Percentiles rank a stretch among this genome's conserved stretches.
phyloP scores from a whole-genome alignment of 148 eudicot species.

The Amaranthus hypochondriacus region DNA sequence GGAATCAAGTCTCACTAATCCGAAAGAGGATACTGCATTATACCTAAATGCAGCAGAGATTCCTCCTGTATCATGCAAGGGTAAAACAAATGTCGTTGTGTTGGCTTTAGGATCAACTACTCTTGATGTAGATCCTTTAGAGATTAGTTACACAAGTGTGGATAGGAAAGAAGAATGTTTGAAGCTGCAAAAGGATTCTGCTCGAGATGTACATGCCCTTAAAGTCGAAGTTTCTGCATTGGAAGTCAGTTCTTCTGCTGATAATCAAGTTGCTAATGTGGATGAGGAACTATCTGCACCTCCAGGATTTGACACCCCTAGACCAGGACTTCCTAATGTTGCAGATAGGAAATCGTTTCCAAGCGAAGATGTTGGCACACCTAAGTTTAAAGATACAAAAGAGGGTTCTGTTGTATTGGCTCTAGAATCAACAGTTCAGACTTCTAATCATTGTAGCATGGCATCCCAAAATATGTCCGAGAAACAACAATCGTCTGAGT shows the following conservation, averaged over 20 bases:
- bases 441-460: conserved; percentile 7
- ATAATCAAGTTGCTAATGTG: conserved; percentile 7
- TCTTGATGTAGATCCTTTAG: conserved; percentile 10
- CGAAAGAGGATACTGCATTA: conserved; percentile 5
- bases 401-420: conserved; percentile 34
- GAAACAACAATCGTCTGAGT: conserved; percentile 13
- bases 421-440: conserved; percentile 26
- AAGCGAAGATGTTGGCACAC: conserved; percentile 1
- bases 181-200: conserved; percentile 11
- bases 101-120: conserved; percentile 37
- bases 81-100: conserved; percentile 35
- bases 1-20: conserved; percentile 15
- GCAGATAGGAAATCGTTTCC: conserved; percentile 7
- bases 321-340: conserved; percentile 1
- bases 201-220: conserved; percentile 5
- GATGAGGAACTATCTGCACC: conserved; percentile 36
- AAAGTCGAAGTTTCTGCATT: conserved; percentile 8
- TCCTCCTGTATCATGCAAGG: conserved; percentile 32
- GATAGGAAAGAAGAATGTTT: conserved; percentile 11
- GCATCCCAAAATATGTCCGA: conserved; percentile 3
- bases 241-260: conserved; percentile 12
- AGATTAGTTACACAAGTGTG: conserved; percentile 1
- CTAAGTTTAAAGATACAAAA: conserved; percentile 14
- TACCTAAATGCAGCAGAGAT: conserved; percentile 20
- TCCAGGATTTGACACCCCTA: conserved; percentile 34